Evolutionary conservation across 257 asterid species (phyloP), one percentile per base, ranked within the genome.

Genomic region (Misopates orontium): DNA sequence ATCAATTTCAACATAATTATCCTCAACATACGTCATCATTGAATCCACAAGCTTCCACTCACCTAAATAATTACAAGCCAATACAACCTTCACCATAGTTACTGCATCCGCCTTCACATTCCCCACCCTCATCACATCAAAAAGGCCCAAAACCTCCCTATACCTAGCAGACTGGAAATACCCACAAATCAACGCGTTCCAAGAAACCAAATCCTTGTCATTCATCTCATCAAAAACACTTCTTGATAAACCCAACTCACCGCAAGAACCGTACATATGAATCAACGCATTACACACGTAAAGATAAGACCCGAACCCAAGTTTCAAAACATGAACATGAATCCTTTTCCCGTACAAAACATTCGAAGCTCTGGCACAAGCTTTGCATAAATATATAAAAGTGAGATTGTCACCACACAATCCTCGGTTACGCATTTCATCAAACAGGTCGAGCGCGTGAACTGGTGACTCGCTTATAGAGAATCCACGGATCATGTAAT

Each of bases 171-270:
- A 72, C 36, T 75, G 80, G 69, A 80, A 71, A 72, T 71, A 81
- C 7, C 75, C 80, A 58, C 87, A 79, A 36, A 79, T 73, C 75
- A 82, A 45, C 10, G 87, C 79, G 68, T 79, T 82, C 87, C 87
- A 82, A 40, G 83, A 76, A 58, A 79, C 87, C 79, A 79, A 59
- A 24, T 82, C 87, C 60, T 25, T 71, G 8, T 74, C 85, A 51
- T 11, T 48, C 87, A 79, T 79, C 71, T 73, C 83, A 63, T 82
- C 84, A 39, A 79, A 82, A 66, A 74, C 71, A 39, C 53, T 79
- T 23, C 81, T 58, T 8, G 84, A 62, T 60, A 16, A 77, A 32
- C 62, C 56, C 66, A 72, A 65, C 19, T 74, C 75, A 52, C 77
- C 81, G 58, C 80, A 81, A 45, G 58, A 77, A 47, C 86, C 86